Evolutionary conservation across 2,329 filamentous ascomycete species (phyloP).

Genomic region (Alternaria sp.): DNA sequence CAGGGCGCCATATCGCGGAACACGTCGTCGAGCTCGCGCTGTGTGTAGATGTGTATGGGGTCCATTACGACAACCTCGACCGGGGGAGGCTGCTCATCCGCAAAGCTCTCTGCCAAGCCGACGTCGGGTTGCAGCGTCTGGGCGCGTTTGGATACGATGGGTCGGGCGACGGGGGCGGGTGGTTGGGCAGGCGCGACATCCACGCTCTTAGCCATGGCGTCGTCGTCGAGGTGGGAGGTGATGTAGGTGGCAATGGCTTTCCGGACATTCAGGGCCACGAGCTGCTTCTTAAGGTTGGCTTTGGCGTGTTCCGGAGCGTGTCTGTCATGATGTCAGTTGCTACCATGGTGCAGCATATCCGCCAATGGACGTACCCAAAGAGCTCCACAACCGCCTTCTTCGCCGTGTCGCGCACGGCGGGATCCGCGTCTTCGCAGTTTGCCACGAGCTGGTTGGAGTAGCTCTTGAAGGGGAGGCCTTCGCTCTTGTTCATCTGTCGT

Average conservation of each 20-base stretch:
- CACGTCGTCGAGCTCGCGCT: constrained; percentile 85
- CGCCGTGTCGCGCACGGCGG: constrained; percentile 82
- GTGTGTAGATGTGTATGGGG: constrained; percentile 81
- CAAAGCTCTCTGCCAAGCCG: constrained; percentile 52
- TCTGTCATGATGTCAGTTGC: constrained; percentile 52
- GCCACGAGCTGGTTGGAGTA: constrained; percentile 86
- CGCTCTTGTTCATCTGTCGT: constrained; percentile 76
- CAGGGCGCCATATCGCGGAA: constrained; percentile 79
- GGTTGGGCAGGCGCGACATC: constrained; percentile 28
- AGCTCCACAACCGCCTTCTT: constrained; percentile 85
- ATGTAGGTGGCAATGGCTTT: constrained; percentile 86
- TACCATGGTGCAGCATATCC: neutral
- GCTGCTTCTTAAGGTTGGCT: constrained; percentile 84
- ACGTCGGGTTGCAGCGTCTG: constrained; percentile 49
- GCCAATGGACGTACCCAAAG: constrained; percentile 66
- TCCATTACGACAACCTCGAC: constrained; percentile 73
- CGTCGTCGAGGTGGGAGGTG: constrained; percentile 76
- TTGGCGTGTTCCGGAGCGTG: constrained; percentile 83
- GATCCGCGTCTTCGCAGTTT: constrained; percentile 87
- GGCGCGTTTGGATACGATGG: constrained; percentile 41
- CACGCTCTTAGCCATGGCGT: constrained; percentile 50
- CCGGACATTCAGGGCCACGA: constrained; percentile 83
- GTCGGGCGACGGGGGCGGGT: constrained; percentile 32
- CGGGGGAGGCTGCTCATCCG: constrained; percentile 66
- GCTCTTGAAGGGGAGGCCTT: constrained; percentile 77